Percentiles rank a stretch among this genome's conserved stretches.
Conservation (phyloP, 2,329 filamentous ascomycete species). For the Xylaria digitata region DNA sequence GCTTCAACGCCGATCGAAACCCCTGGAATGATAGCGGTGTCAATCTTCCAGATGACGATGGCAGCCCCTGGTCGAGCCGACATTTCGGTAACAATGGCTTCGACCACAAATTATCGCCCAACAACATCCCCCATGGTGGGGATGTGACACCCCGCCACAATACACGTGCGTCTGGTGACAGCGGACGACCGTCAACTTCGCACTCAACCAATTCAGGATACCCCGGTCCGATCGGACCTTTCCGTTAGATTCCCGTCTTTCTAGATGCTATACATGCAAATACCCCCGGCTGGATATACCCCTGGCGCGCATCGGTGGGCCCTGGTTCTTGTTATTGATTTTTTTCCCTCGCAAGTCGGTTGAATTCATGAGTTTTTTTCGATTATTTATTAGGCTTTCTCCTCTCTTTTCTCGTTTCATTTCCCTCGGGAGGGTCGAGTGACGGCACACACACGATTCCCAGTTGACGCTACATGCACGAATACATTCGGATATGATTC, state of each 20-base stretch:
- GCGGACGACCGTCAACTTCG: constrained; percentile 91
- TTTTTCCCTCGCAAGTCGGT: constrained; percentile 30
- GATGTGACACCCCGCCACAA: constrained; percentile 87
- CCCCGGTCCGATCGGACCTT: constrained; percentile 90
- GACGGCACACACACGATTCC: constrained; percentile 46
- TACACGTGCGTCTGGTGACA: constrained; percentile 86
- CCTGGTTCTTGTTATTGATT: constrained; percentile 47
- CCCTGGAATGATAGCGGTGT: constrained; percentile 98
- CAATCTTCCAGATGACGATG: constrained; percentile 89
- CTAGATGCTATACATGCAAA: constrained; percentile 65
- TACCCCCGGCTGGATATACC: constrained; percentile 73
- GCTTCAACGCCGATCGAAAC: constrained; percentile 89
- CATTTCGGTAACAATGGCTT: constrained; percentile 71
- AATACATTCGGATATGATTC: constrained; percentile 52
- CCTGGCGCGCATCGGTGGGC: constrained; percentile 67
- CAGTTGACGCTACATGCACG: constrained; percentile 50
- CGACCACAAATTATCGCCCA: constrained; percentile 69
- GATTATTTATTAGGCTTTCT: constrained; percentile 13
- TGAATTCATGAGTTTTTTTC: constrained; percentile 10
- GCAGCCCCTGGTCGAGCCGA: constrained; percentile 70
- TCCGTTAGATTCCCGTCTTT: constrained; percentile 75
- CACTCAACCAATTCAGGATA: constrained; percentile 97
- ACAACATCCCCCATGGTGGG: constrained; percentile 74
- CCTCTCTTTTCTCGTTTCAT: constrained; percentile 38
- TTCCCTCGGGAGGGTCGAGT: constrained; percentile 42